Evolutionary conservation across 768 basidiomycete species (phyloP), one percentile per base, ranked within the genome.

Genomic region (Sarcomyxa edulis): DNA sequence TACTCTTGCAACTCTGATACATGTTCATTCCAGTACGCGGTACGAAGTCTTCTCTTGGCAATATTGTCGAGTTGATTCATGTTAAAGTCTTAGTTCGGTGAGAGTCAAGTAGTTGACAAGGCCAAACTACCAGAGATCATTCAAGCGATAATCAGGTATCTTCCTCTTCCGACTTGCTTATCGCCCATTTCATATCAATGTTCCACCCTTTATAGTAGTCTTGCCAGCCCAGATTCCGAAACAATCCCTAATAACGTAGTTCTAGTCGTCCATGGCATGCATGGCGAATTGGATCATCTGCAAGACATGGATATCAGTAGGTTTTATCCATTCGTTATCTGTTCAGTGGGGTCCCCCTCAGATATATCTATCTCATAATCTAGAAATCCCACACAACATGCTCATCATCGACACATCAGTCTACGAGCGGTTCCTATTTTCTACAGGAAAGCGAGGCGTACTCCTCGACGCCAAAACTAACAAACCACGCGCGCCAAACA

Each of bases 231-330:
- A 0, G 86, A 89, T 51, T 80, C 83, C 1, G 88, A 91, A 50
- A 81, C 76, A 10, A 59, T 65, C 1, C 54, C 81, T 16, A 90
- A 90, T 50, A 65, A 65, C 14, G 74, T 91, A 24, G 82, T 90
- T 11, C 64, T 91, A 5, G 74, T 91, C 9, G 81, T 69, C 2
- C 84, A 88, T 49, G 69, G 68, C 16, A 54, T 76, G 27, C 60
- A 64, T 25, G 69, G 68, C 3, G 72, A 81, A 46, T 58, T 89
- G 10, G 64, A 72, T 27, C 69, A 77, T 12, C 64, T 90, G 25
- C 81, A 85, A 37, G 84, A 88, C 32, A 81, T 89, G 74, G 80
- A 78, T 60, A 84, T 89, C 52, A 83, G 87, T 89, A 52, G 51
- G 84, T 58, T 28, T 26, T n/a, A n/a, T n/a, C n/a, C n/a, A n/a